Percentiles rank a stretch among this genome's conserved stretches.
These are phyloP conservation scores for Xylariaceae sp. DNA, from an alignment of 2,329 filamentous ascomycete species.

Conservation along the genomic window DNA sequence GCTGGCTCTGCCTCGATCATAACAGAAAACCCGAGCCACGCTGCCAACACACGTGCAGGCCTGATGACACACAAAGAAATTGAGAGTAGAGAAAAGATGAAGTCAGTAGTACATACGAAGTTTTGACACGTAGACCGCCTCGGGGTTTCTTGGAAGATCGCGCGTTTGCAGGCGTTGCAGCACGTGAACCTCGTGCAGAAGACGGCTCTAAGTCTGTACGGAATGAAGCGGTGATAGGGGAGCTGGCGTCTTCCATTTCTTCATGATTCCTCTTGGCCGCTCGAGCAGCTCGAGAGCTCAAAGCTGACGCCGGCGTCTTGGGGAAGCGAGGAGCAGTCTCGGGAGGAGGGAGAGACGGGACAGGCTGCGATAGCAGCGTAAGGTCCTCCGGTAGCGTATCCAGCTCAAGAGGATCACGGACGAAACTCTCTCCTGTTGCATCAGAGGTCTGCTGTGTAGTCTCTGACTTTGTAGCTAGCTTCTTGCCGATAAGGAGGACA, in stretches of 20 bases:
- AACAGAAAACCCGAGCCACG: conserved; percentile 26
- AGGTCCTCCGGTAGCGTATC: conserved; percentile 23
- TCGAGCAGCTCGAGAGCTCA: conserved; percentile 30
- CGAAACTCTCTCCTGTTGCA: conserved; percentile 26
- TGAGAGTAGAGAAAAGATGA: conserved; percentile 7
- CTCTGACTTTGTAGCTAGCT: conserved; percentile 25
- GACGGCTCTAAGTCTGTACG: conserved; percentile 45
- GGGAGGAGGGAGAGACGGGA: conserved; percentile 19
- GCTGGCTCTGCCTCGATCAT: conserved; percentile 25
- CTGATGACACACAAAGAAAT: conserved; percentile 9
- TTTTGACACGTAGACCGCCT: conserved; percentile 63
- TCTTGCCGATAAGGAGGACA: conserved; percentile 19
- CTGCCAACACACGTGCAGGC: conserved; percentile 26
- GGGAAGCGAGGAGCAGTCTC: conserved; percentile 25
- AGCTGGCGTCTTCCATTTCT: conserved; percentile 52
- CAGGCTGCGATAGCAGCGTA: conserved; percentile 22
- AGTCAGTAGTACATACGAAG: conserved; percentile 55
- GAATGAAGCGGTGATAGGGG: conserved; percentile 51
- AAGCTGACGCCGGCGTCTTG: conserved; percentile 29
- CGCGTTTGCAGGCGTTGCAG: conserved; percentile 56
- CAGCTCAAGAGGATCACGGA: conserved; percentile 23
- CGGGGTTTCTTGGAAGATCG: conserved; percentile 59
- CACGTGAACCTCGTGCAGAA: conserved; percentile 54
- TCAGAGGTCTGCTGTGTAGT: conserved; percentile 24
- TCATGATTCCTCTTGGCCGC: conserved; percentile 52